Percentiles rank a stretch among this genome's conserved stretches.
These are phyloP conservation scores for Pseudopithomyces chartarum DNA, from an alignment of 2,329 filamentous ascomycete genomes.

Conservation along the genomic window DNA sequence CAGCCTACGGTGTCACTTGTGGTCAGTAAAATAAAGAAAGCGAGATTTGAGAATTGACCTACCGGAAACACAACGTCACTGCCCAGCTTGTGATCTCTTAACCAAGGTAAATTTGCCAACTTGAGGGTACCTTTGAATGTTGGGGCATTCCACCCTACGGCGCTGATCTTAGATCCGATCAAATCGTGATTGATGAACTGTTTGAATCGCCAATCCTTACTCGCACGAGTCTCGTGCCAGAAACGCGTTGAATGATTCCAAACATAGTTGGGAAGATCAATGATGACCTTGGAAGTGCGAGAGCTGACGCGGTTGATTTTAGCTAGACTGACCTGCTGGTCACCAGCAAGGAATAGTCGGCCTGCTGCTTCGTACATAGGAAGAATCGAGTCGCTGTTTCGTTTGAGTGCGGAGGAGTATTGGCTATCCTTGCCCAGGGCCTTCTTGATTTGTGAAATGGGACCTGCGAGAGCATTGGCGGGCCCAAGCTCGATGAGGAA, in stretches of 20 bases:
- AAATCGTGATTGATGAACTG: conserved; percentile 28
- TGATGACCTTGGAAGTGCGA: conserved; percentile 3
- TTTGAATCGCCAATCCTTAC: conserved; percentile 16
- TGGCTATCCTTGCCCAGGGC: background rate
- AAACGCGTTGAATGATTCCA: conserved; percentile 15
- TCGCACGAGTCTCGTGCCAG: conserved; percentile 15
- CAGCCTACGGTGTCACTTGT: background rate
- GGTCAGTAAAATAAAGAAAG: background rate
- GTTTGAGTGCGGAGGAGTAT: conserved; percentile 1
- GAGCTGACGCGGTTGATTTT: background rate
- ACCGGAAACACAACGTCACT: conserved; percentile 31
- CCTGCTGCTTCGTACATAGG: background rate
- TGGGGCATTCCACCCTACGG: background rate
- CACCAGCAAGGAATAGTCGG: conserved; percentile 47
- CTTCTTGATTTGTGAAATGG: conserved; percentile 14
- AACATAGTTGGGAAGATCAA: conserved; percentile 18
- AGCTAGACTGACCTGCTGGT: background rate
- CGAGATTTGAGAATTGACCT: background rate
- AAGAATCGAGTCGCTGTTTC: conserved; percentile 1
- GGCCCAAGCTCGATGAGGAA: conserved; percentile 14
- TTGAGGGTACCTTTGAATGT: conserved; percentile 27
- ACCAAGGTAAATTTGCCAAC: conserved; percentile 46
- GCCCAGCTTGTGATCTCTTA: conserved; percentile 47
- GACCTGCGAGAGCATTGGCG: conserved; percentile 10
- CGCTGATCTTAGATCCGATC: conserved; percentile 12